phyloP scores from a whole-genome alignment of 441 rosid genomes.

The Euphorbia corollata region DNA sequence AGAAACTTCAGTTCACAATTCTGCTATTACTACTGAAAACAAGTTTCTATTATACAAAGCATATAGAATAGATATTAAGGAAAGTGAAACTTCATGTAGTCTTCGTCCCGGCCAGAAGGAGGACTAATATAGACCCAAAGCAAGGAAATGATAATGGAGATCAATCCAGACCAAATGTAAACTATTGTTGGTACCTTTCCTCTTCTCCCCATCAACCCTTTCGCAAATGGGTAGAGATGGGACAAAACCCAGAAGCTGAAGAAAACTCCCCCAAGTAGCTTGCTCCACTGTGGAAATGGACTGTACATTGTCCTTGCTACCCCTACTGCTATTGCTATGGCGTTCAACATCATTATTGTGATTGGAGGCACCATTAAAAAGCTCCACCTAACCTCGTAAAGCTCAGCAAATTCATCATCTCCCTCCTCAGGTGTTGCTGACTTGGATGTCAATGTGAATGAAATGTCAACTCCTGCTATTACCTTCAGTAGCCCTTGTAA shows the following conservation, averaged over 20 bases:
- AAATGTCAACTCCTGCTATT: constrained; percentile 58
- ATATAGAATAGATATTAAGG: constrained; percentile 27
- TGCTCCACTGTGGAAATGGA: constrained; percentile 58
- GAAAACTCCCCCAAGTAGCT: constrained; percentile 61
- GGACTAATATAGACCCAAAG: constrained; percentile 54
- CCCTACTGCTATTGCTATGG: constrained; percentile 50
- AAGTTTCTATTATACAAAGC: background rate
- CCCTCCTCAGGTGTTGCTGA: constrained; percentile 47
- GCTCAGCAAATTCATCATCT: constrained; percentile 57
- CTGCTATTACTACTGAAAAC: background rate
- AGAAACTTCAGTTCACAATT: constrained; percentile 25
- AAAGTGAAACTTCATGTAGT: constrained; percentile 51
- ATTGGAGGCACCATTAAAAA: constrained; percentile 57
- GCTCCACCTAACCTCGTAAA: constrained; percentile 52
- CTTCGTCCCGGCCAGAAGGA: constrained; percentile 38
- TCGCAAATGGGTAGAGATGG: constrained; percentile 62
- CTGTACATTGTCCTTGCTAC: constrained; percentile 51
- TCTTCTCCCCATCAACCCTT: constrained; percentile 65
- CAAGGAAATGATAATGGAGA: constrained; percentile 44
- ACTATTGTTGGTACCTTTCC: constrained; percentile 60
- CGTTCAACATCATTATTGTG: constrained; percentile 52
- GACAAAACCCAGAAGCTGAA: constrained; percentile 70
- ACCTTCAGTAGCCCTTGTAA: constrained; percentile 58
- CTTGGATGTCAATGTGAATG: constrained; percentile 61
- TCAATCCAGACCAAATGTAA: constrained; percentile 55